Percentiles rank a stretch among this genome's conserved stretches.
These are phyloP conservation scores for Thielaviopsis populi DNA, from an alignment of 2,329 filamentous ascomycete species.

Conservation along the genomic window DNA sequence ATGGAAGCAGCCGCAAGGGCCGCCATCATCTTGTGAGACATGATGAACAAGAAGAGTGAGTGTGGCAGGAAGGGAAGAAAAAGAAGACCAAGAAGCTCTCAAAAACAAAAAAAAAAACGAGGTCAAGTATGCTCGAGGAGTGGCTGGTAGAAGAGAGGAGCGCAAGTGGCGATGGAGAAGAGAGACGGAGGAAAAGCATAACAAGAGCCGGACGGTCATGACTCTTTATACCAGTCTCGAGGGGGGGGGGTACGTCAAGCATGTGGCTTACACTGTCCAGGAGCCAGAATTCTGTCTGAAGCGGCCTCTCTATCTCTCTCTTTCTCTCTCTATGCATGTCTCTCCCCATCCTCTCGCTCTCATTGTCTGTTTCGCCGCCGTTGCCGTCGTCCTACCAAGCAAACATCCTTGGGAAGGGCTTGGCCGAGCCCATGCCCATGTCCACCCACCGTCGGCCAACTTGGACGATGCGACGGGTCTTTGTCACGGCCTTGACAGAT, in stretches of 20 bases:
- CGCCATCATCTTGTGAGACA: constrained; percentile 25
- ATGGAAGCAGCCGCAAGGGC: constrained; percentile 28
- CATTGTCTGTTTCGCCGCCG: neutral
- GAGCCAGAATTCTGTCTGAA: no score
- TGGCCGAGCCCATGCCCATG: neutral
- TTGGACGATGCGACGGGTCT: neutral
- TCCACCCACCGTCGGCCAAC: neutral
- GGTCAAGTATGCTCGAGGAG: neutral
- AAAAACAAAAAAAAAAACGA: neutral
- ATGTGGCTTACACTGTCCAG: neutral
- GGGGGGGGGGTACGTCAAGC: neutral
- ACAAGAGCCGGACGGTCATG: neutral
- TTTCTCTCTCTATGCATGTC: no score
- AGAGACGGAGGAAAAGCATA: constrained; percentile 5
- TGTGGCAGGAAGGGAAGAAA: neutral
- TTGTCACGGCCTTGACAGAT: neutral
- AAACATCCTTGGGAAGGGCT: neutral
- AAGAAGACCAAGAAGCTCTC: constrained; percentile 1
- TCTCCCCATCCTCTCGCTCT: neutral
- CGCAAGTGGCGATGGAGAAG: neutral
- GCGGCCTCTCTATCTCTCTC: no score
- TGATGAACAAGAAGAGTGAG: constrained; percentile 18
- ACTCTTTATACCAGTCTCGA: neutral
- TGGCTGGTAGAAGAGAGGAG: neutral
- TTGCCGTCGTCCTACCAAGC: neutral